phyloP scores from a whole-genome alignment of 345 rosid species.

The Abelmoschus esculentus region DNA sequence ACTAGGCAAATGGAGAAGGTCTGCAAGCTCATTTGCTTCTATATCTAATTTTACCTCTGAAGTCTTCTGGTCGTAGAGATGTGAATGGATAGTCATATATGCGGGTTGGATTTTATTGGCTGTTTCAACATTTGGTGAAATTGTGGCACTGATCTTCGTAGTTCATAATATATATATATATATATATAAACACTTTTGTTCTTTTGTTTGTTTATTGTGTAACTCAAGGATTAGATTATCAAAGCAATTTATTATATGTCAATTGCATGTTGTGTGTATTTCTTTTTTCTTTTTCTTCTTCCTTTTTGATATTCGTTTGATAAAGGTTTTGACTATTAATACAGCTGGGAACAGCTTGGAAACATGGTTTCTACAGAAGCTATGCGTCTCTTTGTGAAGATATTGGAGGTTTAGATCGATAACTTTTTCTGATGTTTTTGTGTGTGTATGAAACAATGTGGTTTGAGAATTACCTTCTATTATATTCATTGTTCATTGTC shows the following conservation, averaged over 20 bases:
- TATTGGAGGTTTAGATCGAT: conserved; percentile 68
- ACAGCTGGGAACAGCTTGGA: conserved; percentile 96
- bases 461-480: background rate
- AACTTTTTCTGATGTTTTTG: conserved; percentile 11
- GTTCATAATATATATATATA: background rate
- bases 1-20: conserved; percentile 98
- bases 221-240: background rate
- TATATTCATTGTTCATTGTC: conserved; percentile 1
- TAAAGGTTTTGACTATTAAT: conserved; percentile 15
- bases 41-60: background rate
- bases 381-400: conserved; percentile 98
- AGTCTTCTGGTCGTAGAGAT: background rate
- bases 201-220: background rate
- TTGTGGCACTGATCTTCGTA: background rate
- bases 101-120: background rate
- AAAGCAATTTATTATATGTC: background rate
- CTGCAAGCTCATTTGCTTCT: background rate
- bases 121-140: background rate
- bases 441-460: background rate
- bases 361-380: conserved; percentile 92
- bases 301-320: background rate
- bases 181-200: background rate
- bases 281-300: background rate
- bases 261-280: background rate
- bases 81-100: background rate